A percentile compares a stretch with the other conserved stretches of the same genome.
Evolutionary conservation across 257 asterid genomes (phyloP).

Genomic region (Haberlea rhodopensis): DNA sequence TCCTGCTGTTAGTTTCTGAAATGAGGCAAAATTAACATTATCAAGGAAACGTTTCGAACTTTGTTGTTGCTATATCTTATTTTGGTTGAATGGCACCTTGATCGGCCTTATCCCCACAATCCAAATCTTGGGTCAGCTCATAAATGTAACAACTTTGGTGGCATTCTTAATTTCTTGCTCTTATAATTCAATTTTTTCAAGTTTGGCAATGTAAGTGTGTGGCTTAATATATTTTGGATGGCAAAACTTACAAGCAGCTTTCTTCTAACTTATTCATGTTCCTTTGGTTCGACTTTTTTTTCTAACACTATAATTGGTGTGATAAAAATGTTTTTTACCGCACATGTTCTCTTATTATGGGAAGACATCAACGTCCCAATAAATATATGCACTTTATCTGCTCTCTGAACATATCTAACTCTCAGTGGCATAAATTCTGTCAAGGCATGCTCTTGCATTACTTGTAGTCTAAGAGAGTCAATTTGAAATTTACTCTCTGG

Average conservation of each 20-base stretch:
- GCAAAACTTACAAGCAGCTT: background rate
- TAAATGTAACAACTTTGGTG: too few relatives aligned
- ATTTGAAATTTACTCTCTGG: too few relatives aligned
- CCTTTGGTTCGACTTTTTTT: background rate
- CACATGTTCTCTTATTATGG: background rate
- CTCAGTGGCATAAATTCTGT: background rate
- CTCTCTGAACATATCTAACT: background rate
- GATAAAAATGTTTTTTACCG: background rate
- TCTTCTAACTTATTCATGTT: background rate
- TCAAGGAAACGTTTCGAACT: too few relatives aligned
- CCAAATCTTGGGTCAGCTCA: too few relatives aligned
- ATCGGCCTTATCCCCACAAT: too few relatives aligned
- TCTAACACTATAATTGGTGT: background rate
- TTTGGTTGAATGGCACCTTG: too few relatives aligned
- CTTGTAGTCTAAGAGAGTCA: background rate
- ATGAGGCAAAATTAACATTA: too few relatives aligned
- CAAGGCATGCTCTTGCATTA: background rate
- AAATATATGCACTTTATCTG: background rate
- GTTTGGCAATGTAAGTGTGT: background rate
- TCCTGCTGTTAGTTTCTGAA: background rate
- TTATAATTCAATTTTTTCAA: background rate
- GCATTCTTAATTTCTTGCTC: too few relatives aligned
- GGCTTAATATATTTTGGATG: too few relatives aligned
- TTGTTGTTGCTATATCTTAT: background rate
- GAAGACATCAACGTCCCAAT: background rate